phyloP scores from a whole-genome alignment of 306 rosid species.

The Medicago truncatula region DNA sequence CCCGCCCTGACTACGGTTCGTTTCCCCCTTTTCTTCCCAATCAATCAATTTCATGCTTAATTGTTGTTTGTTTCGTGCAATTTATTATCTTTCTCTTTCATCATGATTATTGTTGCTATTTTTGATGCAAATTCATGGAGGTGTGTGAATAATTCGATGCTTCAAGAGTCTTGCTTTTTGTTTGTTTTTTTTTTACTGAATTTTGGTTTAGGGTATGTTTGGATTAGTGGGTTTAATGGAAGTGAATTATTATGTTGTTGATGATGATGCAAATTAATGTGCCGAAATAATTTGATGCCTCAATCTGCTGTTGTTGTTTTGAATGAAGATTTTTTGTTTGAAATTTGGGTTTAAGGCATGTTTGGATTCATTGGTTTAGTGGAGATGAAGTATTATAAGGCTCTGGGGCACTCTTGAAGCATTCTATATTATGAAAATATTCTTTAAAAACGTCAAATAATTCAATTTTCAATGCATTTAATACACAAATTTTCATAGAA shows the following conservation, averaged over 20 bases:
- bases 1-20: conserved; percentile 76
- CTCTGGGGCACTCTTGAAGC: too few species aligned
- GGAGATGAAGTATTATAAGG: background rate
- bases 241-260: background rate
- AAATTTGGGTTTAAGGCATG: background rate
- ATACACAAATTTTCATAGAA: too few species aligned
- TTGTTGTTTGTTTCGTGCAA: background rate
- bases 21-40: background rate
- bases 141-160: background rate
- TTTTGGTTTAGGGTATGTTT: background rate
- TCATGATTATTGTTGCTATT: background rate
- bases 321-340: background rate
- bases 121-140: background rate
- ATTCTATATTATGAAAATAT: too few species aligned
- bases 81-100: background rate
- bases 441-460: too few species aligned
- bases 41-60: background rate
- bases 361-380: background rate
- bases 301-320: background rate
- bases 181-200: background rate
- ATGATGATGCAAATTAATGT: background rate
- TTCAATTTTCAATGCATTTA: too few species aligned
- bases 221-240: background rate
- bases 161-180: background rate
- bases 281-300: background rate